Conservation (phyloP, 75 land plant genomes). For the Pseudotsuga menziesii region DNA sequence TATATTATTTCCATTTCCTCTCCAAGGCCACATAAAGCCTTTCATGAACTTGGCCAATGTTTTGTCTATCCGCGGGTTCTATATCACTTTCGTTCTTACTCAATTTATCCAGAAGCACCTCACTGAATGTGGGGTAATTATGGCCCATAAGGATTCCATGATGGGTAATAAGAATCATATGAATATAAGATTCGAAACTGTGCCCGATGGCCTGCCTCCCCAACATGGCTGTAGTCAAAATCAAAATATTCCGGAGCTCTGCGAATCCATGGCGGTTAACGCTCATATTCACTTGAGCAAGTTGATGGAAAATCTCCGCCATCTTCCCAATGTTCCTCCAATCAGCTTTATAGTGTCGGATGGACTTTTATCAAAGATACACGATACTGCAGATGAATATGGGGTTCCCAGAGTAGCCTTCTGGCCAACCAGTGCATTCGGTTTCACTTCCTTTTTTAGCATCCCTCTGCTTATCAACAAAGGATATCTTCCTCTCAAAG, state of each 20-base stretch:
- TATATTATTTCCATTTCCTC: conserved; percentile 32
- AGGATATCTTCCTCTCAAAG: conserved; percentile 42
- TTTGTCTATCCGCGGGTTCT: conserved; percentile 21
- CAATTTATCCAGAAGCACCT: conserved; percentile 14
- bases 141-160: not conserved
- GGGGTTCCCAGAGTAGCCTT: too few species aligned
- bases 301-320: conserved; percentile 12
- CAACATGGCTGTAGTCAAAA: not conserved
- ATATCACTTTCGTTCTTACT: not conserved
- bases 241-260: too few species aligned
- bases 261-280: not conserved
- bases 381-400: too few species aligned
- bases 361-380: conserved; percentile 22
- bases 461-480: not conserved
- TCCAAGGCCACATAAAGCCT: conserved; percentile 42
- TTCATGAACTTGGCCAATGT: conserved; percentile 32
- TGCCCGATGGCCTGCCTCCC: conserved; percentile 29
- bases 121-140: not conserved
- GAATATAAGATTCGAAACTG: conserved; percentile 12
- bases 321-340: too few species aligned
- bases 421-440: too few species aligned
- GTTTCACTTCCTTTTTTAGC: too few species aligned
- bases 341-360: too few species aligned
- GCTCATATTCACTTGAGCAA: not conserved
- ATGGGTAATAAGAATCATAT: too few species aligned